These are phyloP conservation scores for Boletus reticuloceps DNA, from an alignment of 768 basidiomycete species.

Conservation along the genomic window DNA sequence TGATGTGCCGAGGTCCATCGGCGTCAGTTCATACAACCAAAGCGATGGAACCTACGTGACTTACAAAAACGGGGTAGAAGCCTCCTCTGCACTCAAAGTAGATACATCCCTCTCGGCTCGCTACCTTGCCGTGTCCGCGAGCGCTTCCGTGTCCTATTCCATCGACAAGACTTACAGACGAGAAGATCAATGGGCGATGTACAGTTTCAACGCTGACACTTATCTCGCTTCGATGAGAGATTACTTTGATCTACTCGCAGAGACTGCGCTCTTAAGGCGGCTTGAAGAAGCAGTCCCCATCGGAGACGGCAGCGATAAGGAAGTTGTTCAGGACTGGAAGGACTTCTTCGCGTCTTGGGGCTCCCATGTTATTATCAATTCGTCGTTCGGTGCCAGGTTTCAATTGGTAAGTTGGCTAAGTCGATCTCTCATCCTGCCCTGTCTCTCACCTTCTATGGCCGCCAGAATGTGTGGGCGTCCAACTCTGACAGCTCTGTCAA, in stretches of 20 bases:
- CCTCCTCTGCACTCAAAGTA: background rate
- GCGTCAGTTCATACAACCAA: background rate
- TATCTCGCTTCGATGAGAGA: constrained; percentile 10
- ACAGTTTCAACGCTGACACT: constrained; percentile 13
- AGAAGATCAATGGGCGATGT: constrained; percentile 16
- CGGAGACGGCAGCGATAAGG: background rate
- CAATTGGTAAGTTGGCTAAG: no score
- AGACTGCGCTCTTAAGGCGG: background rate
- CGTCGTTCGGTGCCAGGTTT: background rate
- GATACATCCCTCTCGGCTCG: constrained; percentile 1
- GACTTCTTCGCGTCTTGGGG: constrained; percentile 3
- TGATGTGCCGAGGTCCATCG: constrained; percentile 1
- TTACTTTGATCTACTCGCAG: constrained; percentile 4
- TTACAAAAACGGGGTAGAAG: background rate
- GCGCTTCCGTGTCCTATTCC: constrained; percentile 12
- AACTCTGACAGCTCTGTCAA: no score
- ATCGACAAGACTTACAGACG: constrained; percentile 9
- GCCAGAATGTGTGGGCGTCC: constrained; percentile 3
- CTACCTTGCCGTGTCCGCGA: constrained; percentile 10
- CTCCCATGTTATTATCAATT: background rate
- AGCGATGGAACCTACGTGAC: constrained; percentile 5
- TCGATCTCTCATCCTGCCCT: no score
- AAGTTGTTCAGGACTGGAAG: background rate
- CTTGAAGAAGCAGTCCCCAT: background rate
- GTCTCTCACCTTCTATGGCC: no score